Conservation (phyloP, 495 filamentous ascomycete genomes). For the Cercophora newfieldiana region DNA sequence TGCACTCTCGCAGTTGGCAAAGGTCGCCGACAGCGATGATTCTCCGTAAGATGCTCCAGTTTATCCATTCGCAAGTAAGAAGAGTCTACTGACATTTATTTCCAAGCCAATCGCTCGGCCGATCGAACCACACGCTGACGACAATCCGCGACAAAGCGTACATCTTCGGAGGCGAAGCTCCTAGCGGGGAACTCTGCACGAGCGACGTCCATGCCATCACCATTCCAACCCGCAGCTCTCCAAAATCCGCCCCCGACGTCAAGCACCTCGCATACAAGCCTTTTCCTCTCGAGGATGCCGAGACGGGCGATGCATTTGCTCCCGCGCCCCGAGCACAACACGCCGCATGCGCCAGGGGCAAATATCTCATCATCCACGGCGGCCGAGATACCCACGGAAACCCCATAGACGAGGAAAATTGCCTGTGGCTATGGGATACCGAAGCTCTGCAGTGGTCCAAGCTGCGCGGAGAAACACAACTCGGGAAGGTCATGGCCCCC, state of each 20-base stretch:
- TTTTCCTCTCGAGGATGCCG: constrained; percentile 23
- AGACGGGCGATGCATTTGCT: constrained; percentile 41
- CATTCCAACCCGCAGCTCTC: constrained; percentile 33
- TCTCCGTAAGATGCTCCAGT: constrained; percentile 15
- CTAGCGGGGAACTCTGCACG: constrained; percentile 40
- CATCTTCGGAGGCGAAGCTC: constrained; percentile 52
- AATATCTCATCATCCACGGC: constrained; percentile 47
- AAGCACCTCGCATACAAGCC: constrained; percentile 25
- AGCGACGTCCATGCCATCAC: constrained; percentile 49
- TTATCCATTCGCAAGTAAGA: neutral
- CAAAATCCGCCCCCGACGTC: constrained; percentile 3
- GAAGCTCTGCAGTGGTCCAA: constrained; percentile 39
- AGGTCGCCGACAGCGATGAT: constrained; percentile 23
- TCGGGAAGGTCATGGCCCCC: constrained; percentile 22
- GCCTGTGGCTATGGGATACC: constrained; percentile 51
- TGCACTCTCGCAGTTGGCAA: constrained; percentile 41
- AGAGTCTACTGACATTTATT: neutral
- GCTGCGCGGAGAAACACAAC: constrained; percentile 23
- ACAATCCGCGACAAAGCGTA: constrained; percentile 49
- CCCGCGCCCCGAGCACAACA: constrained; percentile 44
- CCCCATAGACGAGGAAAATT: constrained; percentile 42
- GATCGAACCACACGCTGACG: constrained; percentile 50
- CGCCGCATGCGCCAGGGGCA: constrained; percentile 41
- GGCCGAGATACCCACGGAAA: constrained; percentile 38
- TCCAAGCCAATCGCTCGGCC: constrained; percentile 36